Percentiles rank a stretch among this genome's conserved stretches.
phyloP scores from a whole-genome alignment of 2,329 filamentous ascomycete genomes.

The Ascochyta lentis region DNA sequence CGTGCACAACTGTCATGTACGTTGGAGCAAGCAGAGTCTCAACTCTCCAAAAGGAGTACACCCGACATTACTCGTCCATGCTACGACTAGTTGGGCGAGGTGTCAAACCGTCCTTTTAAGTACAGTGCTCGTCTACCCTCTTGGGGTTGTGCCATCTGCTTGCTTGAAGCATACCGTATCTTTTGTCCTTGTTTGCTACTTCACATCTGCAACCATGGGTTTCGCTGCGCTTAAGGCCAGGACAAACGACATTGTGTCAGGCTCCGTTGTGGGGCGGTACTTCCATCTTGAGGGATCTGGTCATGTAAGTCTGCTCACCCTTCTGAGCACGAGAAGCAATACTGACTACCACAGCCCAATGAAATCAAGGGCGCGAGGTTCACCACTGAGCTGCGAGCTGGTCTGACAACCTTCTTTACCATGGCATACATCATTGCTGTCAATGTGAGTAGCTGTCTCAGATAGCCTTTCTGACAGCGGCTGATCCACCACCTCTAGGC shows the following conservation, averaged over 20 bases:
- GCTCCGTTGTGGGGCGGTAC: slow-evolving; percentile 45
- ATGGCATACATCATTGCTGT: slow-evolving; percentile 67
- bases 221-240: slow-evolving; percentile 21
- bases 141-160: slow-evolving; percentile 5
- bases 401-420: slow-evolving; percentile 71
- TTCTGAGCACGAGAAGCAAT: slow-evolving; percentile 1
- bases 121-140: slow-evolving; percentile 11
- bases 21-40: slow-evolving; percentile 15
- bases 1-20: slow-evolving; percentile 12
- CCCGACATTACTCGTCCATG: slow-evolving; percentile 16
- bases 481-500: slow-evolving; percentile 25
- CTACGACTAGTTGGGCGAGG: slow-evolving; percentile 18
- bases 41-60: slow-evolving; percentile 15
- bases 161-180: slow-evolving; percentile 8
- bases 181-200: slow-evolving; percentile 1
- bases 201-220: slow-evolving; percentile 12
- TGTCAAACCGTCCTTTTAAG: slow-evolving; percentile 17
- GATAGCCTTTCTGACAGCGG: slow-evolving; percentile 41
- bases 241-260: slow-evolving; percentile 42
- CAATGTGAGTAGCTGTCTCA: slow-evolving; percentile 52
- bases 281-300: slow-evolving; percentile 84
- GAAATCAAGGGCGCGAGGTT: slow-evolving; percentile 78
- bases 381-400: slow-evolving; percentile 83
- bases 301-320: slow-evolving; percentile 66
- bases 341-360: slow-evolving; percentile 58